Conservation (phyloP, 1,284 basidiomycete species). For the Ceratobasidium sp. region DNA sequence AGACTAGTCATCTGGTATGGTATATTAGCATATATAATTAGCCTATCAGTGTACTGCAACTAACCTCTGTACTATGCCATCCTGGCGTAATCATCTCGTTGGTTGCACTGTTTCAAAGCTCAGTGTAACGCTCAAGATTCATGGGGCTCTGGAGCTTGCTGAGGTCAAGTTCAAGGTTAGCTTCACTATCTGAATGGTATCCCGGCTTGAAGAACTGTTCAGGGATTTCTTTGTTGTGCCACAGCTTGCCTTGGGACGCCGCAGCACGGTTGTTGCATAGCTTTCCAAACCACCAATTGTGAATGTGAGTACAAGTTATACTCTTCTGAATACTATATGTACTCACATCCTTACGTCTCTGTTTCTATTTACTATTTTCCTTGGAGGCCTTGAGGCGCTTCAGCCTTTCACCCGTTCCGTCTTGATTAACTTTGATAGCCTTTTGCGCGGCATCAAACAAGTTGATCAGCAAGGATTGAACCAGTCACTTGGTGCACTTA, state of each 20-base stretch:
- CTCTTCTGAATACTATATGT: neutral
- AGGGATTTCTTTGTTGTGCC: neutral
- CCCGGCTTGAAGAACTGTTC: neutral
- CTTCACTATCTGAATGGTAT: constrained; percentile 13
- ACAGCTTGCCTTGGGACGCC: neutral
- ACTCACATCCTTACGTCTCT: neutral
- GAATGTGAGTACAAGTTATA: neutral
- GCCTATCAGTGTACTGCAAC: too few relatives aligned
- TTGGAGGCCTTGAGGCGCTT: neutral
- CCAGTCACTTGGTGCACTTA: too few relatives aligned
- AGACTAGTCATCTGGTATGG: neutral
- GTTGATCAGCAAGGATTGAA: too few relatives aligned
- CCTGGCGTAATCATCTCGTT: neutral
- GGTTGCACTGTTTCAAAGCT: neutral
- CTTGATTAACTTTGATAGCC: neutral
- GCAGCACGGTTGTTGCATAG: neutral
- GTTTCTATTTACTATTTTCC: constrained; percentile 1
- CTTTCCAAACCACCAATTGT: neutral
- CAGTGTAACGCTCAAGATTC: neutral
- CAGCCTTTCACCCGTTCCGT: neutral
- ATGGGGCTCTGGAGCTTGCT: neutral
- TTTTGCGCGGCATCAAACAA: constrained; percentile 2
- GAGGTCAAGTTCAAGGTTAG: neutral
- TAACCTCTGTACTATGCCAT: neutral
- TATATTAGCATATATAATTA: too few relatives aligned